Evolutionary conservation across 1,284 basidiomycete species (phyloP).

Genomic region (Ceratobasidium theobromae): DNA sequence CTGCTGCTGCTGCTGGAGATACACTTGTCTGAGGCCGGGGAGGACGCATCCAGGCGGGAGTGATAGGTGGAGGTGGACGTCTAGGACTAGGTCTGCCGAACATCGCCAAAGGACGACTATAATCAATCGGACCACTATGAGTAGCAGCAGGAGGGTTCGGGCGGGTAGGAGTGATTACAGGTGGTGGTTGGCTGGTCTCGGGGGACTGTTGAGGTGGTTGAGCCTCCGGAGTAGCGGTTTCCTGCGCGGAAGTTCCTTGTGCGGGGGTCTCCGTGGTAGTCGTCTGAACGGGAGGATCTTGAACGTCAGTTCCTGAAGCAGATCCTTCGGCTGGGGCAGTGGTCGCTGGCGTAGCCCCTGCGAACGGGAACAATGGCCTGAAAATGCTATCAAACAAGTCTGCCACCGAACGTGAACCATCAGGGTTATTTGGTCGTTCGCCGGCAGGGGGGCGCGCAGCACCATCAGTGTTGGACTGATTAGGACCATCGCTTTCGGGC

Average conservation of each 20-base stretch:
- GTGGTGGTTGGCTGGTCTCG: too few relatives aligned
- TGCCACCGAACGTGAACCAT: background rate
- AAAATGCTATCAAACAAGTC: constrained; percentile 16
- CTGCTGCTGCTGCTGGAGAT: background rate
- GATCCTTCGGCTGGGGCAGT: too few relatives aligned
- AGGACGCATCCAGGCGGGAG: constrained; percentile 22
- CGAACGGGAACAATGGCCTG: constrained; percentile 4
- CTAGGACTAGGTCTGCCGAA: constrained; percentile 11
- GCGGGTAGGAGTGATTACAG: too few relatives aligned
- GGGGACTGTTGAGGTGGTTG: too few relatives aligned
- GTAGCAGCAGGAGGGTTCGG: background rate
- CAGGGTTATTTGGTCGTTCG: background rate
- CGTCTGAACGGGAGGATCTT: too few relatives aligned
- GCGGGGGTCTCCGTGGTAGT: too few relatives aligned
- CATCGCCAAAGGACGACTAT: constrained; percentile 20
- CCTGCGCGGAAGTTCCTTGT: background rate
- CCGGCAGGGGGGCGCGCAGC: background rate
- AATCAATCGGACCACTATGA: background rate
- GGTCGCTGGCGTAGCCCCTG: too few relatives aligned
- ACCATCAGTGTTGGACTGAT: too few relatives aligned
- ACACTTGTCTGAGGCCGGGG: background rate
- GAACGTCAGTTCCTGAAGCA: too few relatives aligned
- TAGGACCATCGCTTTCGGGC: too few relatives aligned
- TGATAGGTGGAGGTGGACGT: constrained; percentile 19
- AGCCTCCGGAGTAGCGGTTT: background rate